These are phyloP conservation scores for Mycena indigotica DNA, from an alignment of 768 basidiomycete species.

Conservation along the genomic window DNA sequence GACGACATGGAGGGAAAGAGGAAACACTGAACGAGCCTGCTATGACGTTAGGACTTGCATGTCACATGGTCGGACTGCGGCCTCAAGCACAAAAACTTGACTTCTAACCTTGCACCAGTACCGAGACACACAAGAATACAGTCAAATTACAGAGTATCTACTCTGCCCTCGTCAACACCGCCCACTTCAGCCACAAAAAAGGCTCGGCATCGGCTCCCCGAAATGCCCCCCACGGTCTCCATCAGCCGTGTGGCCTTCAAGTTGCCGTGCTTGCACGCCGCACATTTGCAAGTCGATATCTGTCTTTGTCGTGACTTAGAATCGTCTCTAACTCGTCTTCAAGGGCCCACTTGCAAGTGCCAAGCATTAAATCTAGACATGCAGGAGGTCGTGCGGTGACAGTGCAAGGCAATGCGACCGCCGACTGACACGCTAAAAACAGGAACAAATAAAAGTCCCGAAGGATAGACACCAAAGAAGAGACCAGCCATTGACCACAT, in stretches of 20 bases:
- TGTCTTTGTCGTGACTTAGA: not conserved
- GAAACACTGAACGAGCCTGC: slow-evolving; percentile 4
- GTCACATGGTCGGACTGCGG: too few relatives aligned
- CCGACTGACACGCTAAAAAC: not conserved
- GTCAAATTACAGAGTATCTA: too few relatives aligned
- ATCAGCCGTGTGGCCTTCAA: too few relatives aligned
- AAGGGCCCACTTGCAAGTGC: not conserved
- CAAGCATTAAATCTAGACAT: not conserved
- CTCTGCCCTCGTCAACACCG: too few relatives aligned
- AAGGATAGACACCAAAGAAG: too few relatives aligned
- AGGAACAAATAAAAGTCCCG: too few relatives aligned
- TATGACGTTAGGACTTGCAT: slow-evolving; percentile 4
- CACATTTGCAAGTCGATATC: too few relatives aligned
- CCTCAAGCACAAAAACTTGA: too few relatives aligned
- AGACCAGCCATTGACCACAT: too few relatives aligned
- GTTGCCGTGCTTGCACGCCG: not conserved
- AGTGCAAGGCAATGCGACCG: not conserved
- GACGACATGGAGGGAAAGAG: slow-evolving; percentile 18
- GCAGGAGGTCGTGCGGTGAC: not conserved
- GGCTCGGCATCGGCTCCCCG: not conserved
- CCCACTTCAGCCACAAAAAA: not conserved
- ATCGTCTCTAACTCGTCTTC: not conserved
- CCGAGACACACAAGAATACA: not conserved
- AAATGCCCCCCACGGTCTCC: not conserved
- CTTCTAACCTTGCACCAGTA: too few relatives aligned